These are phyloP conservation scores for Thuidium tamariscinum DNA, from an alignment of 225 moss, liverwort and hornwort genomes.

Conservation along the genomic window DNA sequence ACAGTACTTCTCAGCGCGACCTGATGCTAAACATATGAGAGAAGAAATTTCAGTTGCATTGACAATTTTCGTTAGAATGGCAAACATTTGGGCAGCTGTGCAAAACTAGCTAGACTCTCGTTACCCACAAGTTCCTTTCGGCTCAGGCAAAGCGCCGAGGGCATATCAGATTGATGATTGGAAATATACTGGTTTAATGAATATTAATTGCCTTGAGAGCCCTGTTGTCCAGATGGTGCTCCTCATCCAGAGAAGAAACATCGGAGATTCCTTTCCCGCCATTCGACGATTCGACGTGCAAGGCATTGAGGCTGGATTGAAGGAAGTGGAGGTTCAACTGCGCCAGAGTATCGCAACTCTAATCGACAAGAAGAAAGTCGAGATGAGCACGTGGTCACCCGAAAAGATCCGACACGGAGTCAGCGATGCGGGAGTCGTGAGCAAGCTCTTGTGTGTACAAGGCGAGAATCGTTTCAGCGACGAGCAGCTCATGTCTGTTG, in stretches of 20 bases:
- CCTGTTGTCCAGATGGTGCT: slow-evolving; percentile 2
- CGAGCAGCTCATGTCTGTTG: slow-evolving; percentile 9
- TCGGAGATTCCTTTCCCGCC: slow-evolving; percentile 37
- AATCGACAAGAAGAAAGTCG: neutral
- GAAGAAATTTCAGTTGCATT: too few relatives aligned
- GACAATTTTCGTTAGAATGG: too few relatives aligned
- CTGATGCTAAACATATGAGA: too few relatives aligned
- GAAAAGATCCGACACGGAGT: neutral
- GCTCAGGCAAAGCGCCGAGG: neutral
- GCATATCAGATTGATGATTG: neutral
- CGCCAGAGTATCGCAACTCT: neutral
- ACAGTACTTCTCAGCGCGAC: too few relatives aligned
- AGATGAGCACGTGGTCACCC: neutral
- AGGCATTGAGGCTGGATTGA: slow-evolving; percentile 5
- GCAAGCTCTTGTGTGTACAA: slow-evolving; percentile 22
- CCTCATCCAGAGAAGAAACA: slow-evolving; percentile 1
- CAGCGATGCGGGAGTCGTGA: neutral
- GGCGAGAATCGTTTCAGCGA: slow-evolving; percentile 10
- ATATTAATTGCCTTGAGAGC: neutral
- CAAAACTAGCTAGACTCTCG: neutral
- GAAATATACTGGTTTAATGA: neutral
- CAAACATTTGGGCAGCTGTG: neutral
- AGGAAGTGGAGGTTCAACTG: neutral
- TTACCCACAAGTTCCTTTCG: neutral
- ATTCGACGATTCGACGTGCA: slow-evolving; percentile 47